Percentiles rank a stretch among this genome's conserved stretches.
Evolutionary conservation across 495 filamentous ascomycete species (phyloP).

Genomic region (Hypomontagnella monticulosa): DNA sequence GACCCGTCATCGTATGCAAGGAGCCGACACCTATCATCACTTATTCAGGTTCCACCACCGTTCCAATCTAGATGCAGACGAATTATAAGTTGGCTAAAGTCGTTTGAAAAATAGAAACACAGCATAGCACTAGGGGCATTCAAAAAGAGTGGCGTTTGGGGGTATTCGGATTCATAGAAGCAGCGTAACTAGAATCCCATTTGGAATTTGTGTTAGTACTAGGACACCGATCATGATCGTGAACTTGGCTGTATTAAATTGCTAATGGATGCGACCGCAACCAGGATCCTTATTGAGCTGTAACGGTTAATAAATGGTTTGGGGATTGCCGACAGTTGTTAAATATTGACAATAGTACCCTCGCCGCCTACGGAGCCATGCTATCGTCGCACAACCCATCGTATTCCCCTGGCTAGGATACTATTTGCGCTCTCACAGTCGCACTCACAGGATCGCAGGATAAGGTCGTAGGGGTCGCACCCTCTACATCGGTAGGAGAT

Average conservation of each 20-base stretch:
- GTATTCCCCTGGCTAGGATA: neutral
- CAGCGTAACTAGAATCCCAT: constrained; percentile 4
- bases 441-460: constrained; percentile 8
- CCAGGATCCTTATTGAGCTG: no score
- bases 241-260: no score
- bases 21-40: neutral
- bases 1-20: neutral
- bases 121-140: constrained; percentile 17
- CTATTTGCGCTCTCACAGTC: constrained; percentile 1
- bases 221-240: no score
- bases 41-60: neutral
- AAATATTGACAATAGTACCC: neutral
- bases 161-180: constrained; percentile 23
- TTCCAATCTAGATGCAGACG: neutral
- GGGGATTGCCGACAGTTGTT: no score
- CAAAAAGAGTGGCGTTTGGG: constrained; percentile 11
- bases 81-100: neutral
- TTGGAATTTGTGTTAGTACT: neutral
- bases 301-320: no score
- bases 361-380: neutral
- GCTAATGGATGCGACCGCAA: no score
- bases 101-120: constrained; percentile 11
- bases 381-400: neutral
- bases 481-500: neutral
- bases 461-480: neutral